Percentiles rank a stretch among this genome's conserved stretches.
These are phyloP conservation scores for Hygrophorus pudorinus DNA, from an alignment of 768 basidiomycete species.

Conservation along the genomic window DNA sequence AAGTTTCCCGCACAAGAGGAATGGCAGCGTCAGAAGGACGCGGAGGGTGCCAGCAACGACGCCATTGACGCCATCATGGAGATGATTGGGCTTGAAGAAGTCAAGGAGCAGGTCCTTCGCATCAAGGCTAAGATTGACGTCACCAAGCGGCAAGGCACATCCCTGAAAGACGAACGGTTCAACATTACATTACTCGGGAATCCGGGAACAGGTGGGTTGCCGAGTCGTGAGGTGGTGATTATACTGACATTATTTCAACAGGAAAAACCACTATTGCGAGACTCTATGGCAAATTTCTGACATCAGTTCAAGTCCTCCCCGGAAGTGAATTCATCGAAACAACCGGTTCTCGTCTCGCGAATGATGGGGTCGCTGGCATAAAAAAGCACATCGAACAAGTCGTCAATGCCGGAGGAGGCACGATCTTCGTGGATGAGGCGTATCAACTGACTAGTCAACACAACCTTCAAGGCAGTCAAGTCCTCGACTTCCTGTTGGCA, in stretches of 20 bases:
- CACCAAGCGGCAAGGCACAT: constrained; percentile 39
- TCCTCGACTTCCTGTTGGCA: constrained; percentile 60
- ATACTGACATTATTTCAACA: constrained; percentile 13
- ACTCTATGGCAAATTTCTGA: constrained; percentile 50
- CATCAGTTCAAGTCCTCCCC: constrained; percentile 45
- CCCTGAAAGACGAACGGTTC: constrained; percentile 46
- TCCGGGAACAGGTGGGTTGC: constrained; percentile 55
- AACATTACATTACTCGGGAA: constrained; percentile 60
- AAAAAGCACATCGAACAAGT: constrained; percentile 40
- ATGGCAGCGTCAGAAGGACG: constrained; percentile 50
- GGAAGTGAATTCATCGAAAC: constrained; percentile 49
- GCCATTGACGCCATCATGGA: constrained; percentile 58
- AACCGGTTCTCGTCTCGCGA: constrained; percentile 48
- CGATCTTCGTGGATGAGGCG: constrained; percentile 63
- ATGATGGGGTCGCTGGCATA: constrained; percentile 43
- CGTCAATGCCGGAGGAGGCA: constrained; percentile 46
- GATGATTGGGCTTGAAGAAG: constrained; percentile 59
- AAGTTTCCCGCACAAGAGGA: constrained; percentile 31
- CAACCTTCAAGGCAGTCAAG: constrained; percentile 41
- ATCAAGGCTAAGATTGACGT: constrained; percentile 53
- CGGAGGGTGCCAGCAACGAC: constrained; percentile 40
- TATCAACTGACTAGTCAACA: constrained; percentile 49
- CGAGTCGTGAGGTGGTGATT: background rate
- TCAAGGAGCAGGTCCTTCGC: constrained; percentile 46
- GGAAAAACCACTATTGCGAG: constrained; percentile 66